Conservation (phyloP, 2,329 filamentous ascomycete genomes). For the Cordyceps tenuipes region DNA sequence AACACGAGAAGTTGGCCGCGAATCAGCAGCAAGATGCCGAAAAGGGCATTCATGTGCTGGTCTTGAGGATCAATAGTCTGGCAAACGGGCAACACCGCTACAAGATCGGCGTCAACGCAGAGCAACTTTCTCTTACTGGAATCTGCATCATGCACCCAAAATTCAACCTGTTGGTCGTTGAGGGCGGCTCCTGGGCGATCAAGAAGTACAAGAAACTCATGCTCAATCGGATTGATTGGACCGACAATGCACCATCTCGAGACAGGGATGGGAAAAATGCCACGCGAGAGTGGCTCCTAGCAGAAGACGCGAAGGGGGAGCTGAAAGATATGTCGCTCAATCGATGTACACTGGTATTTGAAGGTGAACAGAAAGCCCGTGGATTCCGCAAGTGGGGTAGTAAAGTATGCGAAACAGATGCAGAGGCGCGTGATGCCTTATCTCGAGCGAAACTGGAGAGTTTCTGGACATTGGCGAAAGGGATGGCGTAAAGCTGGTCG, state of each 20-base stretch:
- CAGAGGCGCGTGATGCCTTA: slow-evolving; percentile 74
- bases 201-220: slow-evolving; percentile 86
- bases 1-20: slow-evolving; percentile 68
- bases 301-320: slow-evolving; percentile 68
- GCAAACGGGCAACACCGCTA: slow-evolving; percentile 89
- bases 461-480: slow-evolving; percentile 89
- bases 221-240: slow-evolving; percentile 91
- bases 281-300: slow-evolving; percentile 66
- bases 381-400: slow-evolving; percentile 83
- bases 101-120: slow-evolving; percentile 86
- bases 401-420: slow-evolving; percentile 87
- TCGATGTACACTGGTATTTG: slow-evolving; percentile 76
- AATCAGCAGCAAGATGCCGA: slow-evolving; percentile 85
- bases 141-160: slow-evolving; percentile 88
- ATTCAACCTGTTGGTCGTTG: slow-evolving; percentile 82
- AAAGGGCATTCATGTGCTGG: slow-evolving; percentile 75
- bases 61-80: slow-evolving; percentile 85
- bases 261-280: slow-evolving; percentile 51
- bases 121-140: slow-evolving; percentile 78
- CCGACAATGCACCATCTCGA: slow-evolving; percentile 69
- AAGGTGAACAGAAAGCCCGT: slow-evolving; percentile 75
- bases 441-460: slow-evolving; percentile 82
- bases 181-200: slow-evolving; percentile 79
- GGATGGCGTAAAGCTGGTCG: slow-evolving; percentile 11
- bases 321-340: slow-evolving; percentile 78